Evolutionary conservation across 805 yeast genomes (phyloP).

Genomic region (Danielia oregonensis): DNA sequence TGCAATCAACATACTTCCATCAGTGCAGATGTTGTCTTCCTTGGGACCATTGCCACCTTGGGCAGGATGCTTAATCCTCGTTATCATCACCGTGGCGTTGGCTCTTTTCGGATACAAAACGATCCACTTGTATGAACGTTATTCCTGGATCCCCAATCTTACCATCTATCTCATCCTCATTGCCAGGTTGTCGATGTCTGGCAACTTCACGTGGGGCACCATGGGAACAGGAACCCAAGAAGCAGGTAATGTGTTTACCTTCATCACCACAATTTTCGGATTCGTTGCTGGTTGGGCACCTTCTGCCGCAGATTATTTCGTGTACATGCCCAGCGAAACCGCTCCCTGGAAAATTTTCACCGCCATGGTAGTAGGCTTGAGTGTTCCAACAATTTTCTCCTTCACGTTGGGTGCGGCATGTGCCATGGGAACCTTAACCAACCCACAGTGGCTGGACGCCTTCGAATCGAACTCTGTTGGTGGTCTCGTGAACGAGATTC

Average conservation of each 20-base stretch:
- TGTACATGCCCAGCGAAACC: conserved; percentile 27
- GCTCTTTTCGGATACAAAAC: conserved; percentile 31
- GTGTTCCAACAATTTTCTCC: conserved; percentile 25
- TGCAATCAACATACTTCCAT: conserved; percentile 28
- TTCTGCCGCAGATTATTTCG: conserved; percentile 32
- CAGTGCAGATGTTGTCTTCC: conserved; percentile 26
- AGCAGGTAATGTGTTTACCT: conserved; percentile 29
- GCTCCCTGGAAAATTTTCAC: conserved; percentile 24
- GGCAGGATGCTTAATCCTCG: conserved; percentile 34
- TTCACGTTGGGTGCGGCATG: conserved; percentile 30
- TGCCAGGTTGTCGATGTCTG: conserved; percentile 24
- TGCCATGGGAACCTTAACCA: conserved; percentile 24
- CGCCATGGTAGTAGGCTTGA: conserved; percentile 26
- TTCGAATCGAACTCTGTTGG: conserved; percentile 29
- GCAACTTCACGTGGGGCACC: conserved; percentile 21
- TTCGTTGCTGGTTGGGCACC: conserved; percentile 33
- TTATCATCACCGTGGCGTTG: conserved; percentile 23
- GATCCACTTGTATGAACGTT: conserved; percentile 29
- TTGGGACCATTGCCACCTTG: conserved; percentile 30
- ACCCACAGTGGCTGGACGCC: conserved; percentile 26
- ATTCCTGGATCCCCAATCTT: conserved; percentile 31
- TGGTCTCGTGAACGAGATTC: conserved; percentile 27
- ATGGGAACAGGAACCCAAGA: conserved; percentile 24
- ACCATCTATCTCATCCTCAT: conserved; percentile 25
- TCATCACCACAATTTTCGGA: conserved; percentile 27